Evolutionary conservation across 2,329 filamentous ascomycete genomes (phyloP).

Genomic region (Sarocladiaceae sp.): DNA sequence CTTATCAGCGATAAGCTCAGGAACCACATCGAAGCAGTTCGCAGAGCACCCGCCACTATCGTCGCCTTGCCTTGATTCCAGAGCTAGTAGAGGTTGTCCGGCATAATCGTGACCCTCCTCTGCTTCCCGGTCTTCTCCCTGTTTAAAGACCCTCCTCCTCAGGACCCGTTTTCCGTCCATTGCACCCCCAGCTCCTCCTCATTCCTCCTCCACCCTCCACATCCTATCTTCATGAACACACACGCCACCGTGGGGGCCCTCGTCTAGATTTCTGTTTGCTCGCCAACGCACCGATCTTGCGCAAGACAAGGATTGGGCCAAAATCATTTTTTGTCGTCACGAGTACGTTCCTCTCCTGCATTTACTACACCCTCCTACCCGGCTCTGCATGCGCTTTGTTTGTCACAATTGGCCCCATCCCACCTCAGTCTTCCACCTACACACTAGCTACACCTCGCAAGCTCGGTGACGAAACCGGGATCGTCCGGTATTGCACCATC

Average conservation of each 20-base stretch:
- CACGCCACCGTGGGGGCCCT: slow-evolving; percentile 3
- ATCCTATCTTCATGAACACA: not conserved
- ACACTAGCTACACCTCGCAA: not conserved
- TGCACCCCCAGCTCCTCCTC: not conserved
- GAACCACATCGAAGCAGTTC: not conserved
- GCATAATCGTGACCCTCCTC: too few species aligned
- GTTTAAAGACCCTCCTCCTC: not conserved
- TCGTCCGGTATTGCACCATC: not conserved
- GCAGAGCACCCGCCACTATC: too few species aligned
- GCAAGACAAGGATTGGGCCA: not conserved
- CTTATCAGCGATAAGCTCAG: slow-evolving; percentile 7
- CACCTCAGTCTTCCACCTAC: not conserved
- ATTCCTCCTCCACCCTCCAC: not conserved
- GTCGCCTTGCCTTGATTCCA: too few species aligned
- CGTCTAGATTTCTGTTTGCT: slow-evolving; percentile 5
- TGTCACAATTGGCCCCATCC: too few species aligned
- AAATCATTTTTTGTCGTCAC: not conserved
- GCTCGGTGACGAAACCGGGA: slow-evolving; percentile 1
- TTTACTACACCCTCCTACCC: too few species aligned
- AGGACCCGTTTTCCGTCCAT: not conserved
- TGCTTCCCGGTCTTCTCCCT: not conserved
- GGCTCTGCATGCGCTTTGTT: too few species aligned
- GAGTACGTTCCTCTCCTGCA: too few species aligned
- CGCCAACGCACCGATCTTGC: too few species aligned
- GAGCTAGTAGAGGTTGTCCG: too few species aligned